Evolutionary conservation across 2,329 filamentous ascomycete species (phyloP), one percentile per base, ranked within the genome.

Genomic region (Ceratocystis eucalypticola): DNA sequence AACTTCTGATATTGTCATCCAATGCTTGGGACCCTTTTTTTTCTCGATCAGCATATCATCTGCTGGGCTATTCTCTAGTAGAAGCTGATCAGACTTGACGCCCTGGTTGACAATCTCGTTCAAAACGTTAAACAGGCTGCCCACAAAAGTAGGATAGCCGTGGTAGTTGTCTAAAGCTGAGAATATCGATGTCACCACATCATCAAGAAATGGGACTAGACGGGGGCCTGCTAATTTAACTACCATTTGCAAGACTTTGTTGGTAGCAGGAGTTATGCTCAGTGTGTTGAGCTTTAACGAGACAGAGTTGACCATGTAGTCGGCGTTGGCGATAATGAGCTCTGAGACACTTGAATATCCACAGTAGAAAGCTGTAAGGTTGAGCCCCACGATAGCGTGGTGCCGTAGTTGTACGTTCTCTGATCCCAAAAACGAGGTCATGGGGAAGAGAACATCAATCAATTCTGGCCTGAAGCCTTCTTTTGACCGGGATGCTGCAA

Each of bases 231-330:
- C 90, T 15, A 99, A 81, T 30, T 84, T 86, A 68, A 97, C 86
- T 89, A 97, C 95, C 92, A 99, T 96, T 5, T 88, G 82, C 62
- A 99, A 76, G 1, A 97, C 94, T 70, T 93, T 88, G 2, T 92
- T 91, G 2, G 91, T 91, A 69, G 96, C 89, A 1, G 93, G 92
- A 0, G 91, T 93, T 64, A 97, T 87, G 70, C 96, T 91, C 70
- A 96, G 90, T 0, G 89, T 90, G 71, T 96, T 96, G 6, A 99
- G 82, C 69, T 91, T 89, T 68, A 97, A 76, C 0, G 89, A 90
- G 17, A 99, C 85, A 0, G 94, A 90, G 72, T 97, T 97, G 68
- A 97, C 87, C 76, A 99, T 88, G 74, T 99, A 99, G 75, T 99
- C 94, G 17, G 91, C 92, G 69, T 99, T 99, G 64, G 88, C 85